phyloP scores from a whole-genome alignment of 768 basidiomycete genomes.

The Boletus rubropictus region DNA sequence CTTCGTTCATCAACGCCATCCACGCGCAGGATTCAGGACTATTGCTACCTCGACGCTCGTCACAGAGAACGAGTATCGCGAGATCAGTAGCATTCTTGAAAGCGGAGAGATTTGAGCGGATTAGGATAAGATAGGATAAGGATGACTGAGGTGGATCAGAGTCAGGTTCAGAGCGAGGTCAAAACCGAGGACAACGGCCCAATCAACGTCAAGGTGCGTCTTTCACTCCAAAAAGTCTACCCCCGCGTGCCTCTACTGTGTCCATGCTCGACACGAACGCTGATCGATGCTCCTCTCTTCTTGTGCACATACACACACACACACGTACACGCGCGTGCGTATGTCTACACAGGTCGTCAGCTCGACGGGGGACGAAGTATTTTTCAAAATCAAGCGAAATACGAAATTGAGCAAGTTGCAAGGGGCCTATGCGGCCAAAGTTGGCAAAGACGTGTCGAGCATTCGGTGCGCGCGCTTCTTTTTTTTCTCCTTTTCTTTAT shows the following conservation, averaged over 20 bases:
- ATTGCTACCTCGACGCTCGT: not conserved
- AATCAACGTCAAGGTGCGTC: slow-evolving; percentile 73
- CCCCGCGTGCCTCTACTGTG: not conserved
- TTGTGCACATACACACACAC: too few species aligned
- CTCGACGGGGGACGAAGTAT: slow-evolving; percentile 79
- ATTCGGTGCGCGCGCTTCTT: slow-evolving; percentile 67
- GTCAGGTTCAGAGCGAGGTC: slow-evolving; percentile 34
- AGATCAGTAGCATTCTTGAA: not conserved
- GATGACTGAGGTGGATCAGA: slow-evolving; percentile 13
- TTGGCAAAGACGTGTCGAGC: slow-evolving; percentile 81
- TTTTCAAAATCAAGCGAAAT: slow-evolving; percentile 94
- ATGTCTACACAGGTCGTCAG: slow-evolving; percentile 54
- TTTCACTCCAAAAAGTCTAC: not conserved
- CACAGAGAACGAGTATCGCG: not conserved
- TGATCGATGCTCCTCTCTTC: not conserved
- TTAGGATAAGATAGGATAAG: not conserved
- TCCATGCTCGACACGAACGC: not conserved
- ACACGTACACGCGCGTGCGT: not conserved
- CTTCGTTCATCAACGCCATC: not conserved
- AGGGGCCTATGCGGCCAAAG: slow-evolving; percentile 87
- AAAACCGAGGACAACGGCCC: slow-evolving; percentile 56
- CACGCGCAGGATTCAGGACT: not conserved
- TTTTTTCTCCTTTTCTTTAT: slow-evolving; percentile 1
- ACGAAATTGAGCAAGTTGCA: slow-evolving; percentile 91
- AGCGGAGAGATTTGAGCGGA: not conserved